Conservation (phyloP, 305 asterid species). For the Rubia tinctorum region DNA sequence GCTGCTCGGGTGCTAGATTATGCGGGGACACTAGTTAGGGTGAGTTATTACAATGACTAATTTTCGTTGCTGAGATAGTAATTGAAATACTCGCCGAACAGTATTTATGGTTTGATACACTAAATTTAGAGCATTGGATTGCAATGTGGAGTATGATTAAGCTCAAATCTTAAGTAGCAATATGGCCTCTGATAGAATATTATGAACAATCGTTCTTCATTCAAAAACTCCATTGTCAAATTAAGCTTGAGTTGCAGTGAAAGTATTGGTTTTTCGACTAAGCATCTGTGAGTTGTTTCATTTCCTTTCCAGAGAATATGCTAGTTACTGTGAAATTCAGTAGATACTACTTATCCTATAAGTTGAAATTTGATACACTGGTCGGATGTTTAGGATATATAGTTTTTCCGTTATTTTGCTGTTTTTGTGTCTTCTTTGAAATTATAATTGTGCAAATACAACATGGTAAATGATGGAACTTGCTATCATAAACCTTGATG, state of each 20-base stretch:
- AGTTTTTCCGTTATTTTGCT: background rate
- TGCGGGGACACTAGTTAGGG: constrained; percentile 92
- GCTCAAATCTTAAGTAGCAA: background rate
- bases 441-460: background rate
- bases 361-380: background rate
- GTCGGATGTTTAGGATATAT: background rate
- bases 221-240: background rate
- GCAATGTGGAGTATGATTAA: background rate
- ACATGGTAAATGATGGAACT: background rate
- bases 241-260: background rate
- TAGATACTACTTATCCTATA: background rate
- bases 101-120: background rate
- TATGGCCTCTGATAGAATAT: background rate
- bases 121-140: background rate
- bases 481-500: background rate
- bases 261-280: background rate
- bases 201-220: background rate
- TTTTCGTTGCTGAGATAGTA: background rate
- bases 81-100: background rate
- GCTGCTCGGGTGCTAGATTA: constrained; percentile 85
- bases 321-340: background rate
- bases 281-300: background rate
- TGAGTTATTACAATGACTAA: constrained; percentile 33
- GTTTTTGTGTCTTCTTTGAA: background rate
- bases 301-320: background rate